Percentiles rank a stretch among this genome's conserved stretches.
Conservation (phyloP, 2,329 filamentous ascomycete genomes). For the Erysiphe pulchra region DNA sequence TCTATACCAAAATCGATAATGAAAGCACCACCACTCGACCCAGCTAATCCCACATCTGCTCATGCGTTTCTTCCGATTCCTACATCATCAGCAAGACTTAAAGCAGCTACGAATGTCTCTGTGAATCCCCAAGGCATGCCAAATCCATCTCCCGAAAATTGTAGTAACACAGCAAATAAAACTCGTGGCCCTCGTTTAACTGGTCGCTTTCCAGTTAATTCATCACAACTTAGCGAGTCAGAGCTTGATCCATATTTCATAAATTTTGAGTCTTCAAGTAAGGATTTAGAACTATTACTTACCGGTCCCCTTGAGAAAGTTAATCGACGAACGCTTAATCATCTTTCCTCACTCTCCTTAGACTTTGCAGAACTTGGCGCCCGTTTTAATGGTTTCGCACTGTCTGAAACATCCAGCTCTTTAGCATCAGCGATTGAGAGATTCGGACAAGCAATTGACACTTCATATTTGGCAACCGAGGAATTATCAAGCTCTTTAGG, state of each 20-base stretch:
- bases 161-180: conserved; percentile 27
- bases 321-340: conserved; percentile 67
- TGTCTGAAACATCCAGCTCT: conserved; percentile 74
- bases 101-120: conserved; percentile 19
- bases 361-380: conserved; percentile 85
- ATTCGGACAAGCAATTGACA: conserved; percentile 80
- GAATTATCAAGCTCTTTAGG: conserved; percentile 73
- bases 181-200: conserved; percentile 36
- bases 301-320: conserved; percentile 93
- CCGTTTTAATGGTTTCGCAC: conserved; percentile 87
- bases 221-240: conserved; percentile 53
- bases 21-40: conserved; percentile 82
- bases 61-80: conserved; percentile 78
- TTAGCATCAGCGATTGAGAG: conserved; percentile 84
- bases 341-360: conserved; percentile 58
- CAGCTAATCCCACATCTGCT: conserved; percentile 71
- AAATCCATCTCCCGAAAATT: conserved; percentile 24
- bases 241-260: conserved; percentile 93
- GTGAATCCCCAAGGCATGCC: conserved; percentile 23
- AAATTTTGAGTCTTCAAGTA: conserved; percentile 73
- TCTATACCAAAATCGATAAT: conserved; percentile 85
- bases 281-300: conserved; percentile 68
- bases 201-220: conserved; percentile 59
- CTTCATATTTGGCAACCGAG: conserved; percentile 85
- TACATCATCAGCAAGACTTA: conserved; percentile 63